Evolutionary conservation across 208 protist genomes (phyloP), one percentile per base, ranked within the genome.

Genomic region (Trypanosoma theileri): DNA sequence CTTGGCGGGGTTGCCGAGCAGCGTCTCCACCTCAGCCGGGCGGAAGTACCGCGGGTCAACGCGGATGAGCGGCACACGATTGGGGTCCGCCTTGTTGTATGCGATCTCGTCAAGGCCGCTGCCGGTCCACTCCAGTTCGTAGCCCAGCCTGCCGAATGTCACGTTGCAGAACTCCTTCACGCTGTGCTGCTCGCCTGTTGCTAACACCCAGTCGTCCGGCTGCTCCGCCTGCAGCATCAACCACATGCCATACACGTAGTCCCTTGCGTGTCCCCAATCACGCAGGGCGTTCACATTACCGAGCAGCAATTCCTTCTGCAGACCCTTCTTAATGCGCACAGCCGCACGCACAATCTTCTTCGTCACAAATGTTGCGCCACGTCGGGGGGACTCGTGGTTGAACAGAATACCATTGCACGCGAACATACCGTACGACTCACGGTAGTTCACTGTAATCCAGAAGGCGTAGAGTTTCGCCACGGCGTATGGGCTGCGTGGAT

Each of bases 321-420:
- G 40, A 40, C 92, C 93, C 16, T 75, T 41, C n/a, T 78, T 77
- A 64, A 98, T 98, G 42, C 88, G 63, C n/a, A 92, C 95, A 8
- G 98, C 97, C 14, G 86, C 93, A 21, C 92, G 79, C 19, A 95
- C 97, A 65, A 98, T 96, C 80, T 99, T 99, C 67, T 97, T 81
- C 14, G 97, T 99, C 10, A 99, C 96, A 73, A 99, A 99, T 11
- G 96, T 98, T 35, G 64, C 71, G 14, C 95, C 96, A 52, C 97
- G 84, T 16, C 96, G 82, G 21, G 95, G 96, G n/a, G 80, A 94
- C 72, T 99, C 96, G 73, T 99, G 97, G 71, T 99, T 99, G 79
- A 99, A 99, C 8, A 99, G 79, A 63, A 99, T 98, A 59, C 97
- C 97, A 66, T 99, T 99, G 42, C 68, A 92, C 10, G 91, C 94